Conservation (phyloP, 2,329 filamentous ascomycete genomes). For the Diaporthe aspalathi region DNA sequence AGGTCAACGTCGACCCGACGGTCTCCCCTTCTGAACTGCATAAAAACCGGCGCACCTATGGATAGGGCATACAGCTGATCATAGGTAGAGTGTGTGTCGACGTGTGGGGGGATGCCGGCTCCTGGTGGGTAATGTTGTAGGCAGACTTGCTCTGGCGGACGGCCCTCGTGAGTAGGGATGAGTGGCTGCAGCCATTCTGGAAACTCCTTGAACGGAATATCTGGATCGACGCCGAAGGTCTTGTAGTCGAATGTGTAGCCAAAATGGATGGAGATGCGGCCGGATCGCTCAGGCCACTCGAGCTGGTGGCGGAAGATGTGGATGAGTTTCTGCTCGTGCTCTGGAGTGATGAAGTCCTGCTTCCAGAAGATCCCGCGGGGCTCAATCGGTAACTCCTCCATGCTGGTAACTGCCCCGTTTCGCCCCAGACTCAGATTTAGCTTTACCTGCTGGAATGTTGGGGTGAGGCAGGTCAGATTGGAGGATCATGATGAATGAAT, state of each 20-base stretch:
- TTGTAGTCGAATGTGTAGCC: conserved; percentile 70
- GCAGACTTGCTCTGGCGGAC: conserved; percentile 67
- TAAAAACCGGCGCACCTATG: conserved; percentile 55
- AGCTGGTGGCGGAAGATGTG: conserved; percentile 57
- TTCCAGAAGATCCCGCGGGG: conserved; percentile 58
- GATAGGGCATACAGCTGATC: conserved; percentile 60
- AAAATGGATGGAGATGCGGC: conserved; percentile 64
- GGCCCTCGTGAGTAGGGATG: conserved; percentile 56
- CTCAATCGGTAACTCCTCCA: conserved; percentile 44
- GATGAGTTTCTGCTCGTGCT: conserved; percentile 58
- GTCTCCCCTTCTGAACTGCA: conserved; percentile 54
- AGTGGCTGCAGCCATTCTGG: conserved; percentile 63
- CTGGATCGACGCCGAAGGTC: conserved; percentile 64
- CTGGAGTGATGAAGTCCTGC: conserved; percentile 57
- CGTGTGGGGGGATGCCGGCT: conserved; percentile 70
- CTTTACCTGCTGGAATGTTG: not conserved
- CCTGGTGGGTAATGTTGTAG: conserved; percentile 71
- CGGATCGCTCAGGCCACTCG: conserved; percentile 58
- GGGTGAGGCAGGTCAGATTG: not conserved
- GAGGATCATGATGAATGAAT: not conserved
- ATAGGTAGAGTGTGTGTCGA: conserved; percentile 65
- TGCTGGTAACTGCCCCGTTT: conserved; percentile 21
- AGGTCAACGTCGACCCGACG: conserved; percentile 58
- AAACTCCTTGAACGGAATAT: conserved; percentile 61
- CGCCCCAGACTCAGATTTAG: not conserved